phyloP scores from a whole-genome alignment of 805 yeast species.

The Danielozyma ontarioensis region DNA sequence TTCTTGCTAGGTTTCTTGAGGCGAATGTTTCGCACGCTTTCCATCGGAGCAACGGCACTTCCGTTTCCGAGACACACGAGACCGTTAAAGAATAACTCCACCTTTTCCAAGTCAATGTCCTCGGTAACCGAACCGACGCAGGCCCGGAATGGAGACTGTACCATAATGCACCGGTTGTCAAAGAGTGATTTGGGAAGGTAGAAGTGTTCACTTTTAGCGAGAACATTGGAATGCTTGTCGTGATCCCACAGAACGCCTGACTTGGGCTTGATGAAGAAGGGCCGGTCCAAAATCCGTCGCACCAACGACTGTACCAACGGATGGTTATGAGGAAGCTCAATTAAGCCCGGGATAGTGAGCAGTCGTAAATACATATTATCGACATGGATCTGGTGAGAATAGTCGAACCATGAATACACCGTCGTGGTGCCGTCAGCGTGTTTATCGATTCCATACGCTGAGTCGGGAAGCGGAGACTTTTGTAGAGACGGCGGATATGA shows the following conservation, averaged over 20 bases:
- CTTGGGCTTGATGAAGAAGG: slow-evolving; percentile 20
- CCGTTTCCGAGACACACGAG: slow-evolving; percentile 30
- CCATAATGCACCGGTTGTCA: slow-evolving; percentile 29
- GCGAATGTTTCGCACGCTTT: neutral
- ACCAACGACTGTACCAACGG: slow-evolving; percentile 21
- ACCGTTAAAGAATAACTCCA: slow-evolving; percentile 28
- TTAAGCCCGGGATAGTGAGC: slow-evolving; percentile 17
- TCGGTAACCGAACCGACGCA: slow-evolving; percentile 15
- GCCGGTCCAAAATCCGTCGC: slow-evolving; percentile 12
- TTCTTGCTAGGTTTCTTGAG: too few species aligned
- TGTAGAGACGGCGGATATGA: slow-evolving; percentile 8
- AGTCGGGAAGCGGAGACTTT: neutral
- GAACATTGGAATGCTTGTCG: slow-evolving; percentile 7
- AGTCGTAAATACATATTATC: slow-evolving; percentile 17
- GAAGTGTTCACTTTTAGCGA: slow-evolving; percentile 21
- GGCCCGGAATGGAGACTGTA: slow-evolving; percentile 23
- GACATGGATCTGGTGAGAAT: slow-evolving; percentile 16
- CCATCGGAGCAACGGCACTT: slow-evolving; percentile 21
- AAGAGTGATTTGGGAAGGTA: slow-evolving; percentile 20
- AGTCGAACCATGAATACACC: slow-evolving; percentile 20
- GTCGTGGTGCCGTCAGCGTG: neutral
- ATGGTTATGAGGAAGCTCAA: slow-evolving; percentile 15
- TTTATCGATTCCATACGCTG: neutral
- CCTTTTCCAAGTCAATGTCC: slow-evolving; percentile 21
- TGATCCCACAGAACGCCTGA: slow-evolving; percentile 4